These are phyloP conservation scores for Candida gigantensis DNA, from an alignment of 1,139 yeast genomes.

Conservation along the genomic window DNA sequence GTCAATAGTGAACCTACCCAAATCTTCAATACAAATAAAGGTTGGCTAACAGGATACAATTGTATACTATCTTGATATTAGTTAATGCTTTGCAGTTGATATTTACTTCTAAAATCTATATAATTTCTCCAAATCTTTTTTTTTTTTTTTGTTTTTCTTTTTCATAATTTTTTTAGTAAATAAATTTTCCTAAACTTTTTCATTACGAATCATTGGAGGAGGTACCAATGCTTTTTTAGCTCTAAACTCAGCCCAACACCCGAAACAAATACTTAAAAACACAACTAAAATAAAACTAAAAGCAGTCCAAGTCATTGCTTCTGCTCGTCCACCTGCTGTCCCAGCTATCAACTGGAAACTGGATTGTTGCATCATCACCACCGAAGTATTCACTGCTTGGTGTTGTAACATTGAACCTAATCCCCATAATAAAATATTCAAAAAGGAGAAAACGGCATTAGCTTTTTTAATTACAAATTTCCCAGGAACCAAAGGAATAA, in stretches of 20 bases:
- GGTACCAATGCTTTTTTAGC: not conserved
- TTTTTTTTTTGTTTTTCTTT: no score
- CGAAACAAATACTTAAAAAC: slow-evolving; percentile 20
- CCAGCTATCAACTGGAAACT: slow-evolving; percentile 53
- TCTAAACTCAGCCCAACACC: slow-evolving; percentile 11
- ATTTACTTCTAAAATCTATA: no score
- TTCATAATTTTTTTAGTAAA: no score
- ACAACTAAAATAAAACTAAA: slow-evolving; percentile 45
- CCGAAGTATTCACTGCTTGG: slow-evolving; percentile 55
- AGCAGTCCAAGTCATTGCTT: slow-evolving; percentile 62
- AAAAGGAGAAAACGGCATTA: slow-evolving; percentile 35
- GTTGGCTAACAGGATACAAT: no score
- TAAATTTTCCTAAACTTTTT: slow-evolving; percentile 11
- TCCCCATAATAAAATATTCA: slow-evolving; percentile 58
- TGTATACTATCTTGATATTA: no score
- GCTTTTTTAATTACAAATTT: slow-evolving; percentile 33
- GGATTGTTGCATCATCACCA: slow-evolving; percentile 45
- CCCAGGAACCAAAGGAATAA: slow-evolving; percentile 53
- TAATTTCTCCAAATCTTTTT: no score
- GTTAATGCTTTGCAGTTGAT: no score
- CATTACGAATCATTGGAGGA: not conserved
- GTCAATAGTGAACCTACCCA: no score
- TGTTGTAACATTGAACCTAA: slow-evolving; percentile 70
- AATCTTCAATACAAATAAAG: no score
- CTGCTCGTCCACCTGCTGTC: slow-evolving; percentile 53